Evolutionary conservation across 2,329 filamentous ascomycete species (phyloP).

Genomic region (Colletotrichum lindemuthianum): DNA sequence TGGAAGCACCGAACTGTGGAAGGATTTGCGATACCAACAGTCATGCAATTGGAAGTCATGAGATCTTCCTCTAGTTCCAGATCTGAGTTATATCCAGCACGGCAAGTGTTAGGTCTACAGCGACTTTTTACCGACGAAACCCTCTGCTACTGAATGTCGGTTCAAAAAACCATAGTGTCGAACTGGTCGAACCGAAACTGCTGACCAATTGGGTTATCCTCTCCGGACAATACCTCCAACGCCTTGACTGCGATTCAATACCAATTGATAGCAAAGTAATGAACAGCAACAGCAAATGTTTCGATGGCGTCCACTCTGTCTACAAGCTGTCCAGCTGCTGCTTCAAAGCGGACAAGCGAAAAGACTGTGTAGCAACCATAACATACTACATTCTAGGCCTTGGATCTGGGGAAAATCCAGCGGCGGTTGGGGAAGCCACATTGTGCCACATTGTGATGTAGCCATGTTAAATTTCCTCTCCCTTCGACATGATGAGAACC

Average conservation of each 20-base stretch:
- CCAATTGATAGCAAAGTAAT: slow-evolving; percentile 49
- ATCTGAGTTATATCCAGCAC: too few relatives aligned
- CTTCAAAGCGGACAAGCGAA: slow-evolving; percentile 50
- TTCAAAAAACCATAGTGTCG: too few relatives aligned
- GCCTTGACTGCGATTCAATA: slow-evolving; percentile 54
- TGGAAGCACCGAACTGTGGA: too few relatives aligned
- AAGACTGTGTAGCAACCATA: slow-evolving; percentile 50
- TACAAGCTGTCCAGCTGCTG: slow-evolving; percentile 46
- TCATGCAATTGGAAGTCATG: too few relatives aligned
- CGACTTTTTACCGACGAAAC: too few relatives aligned
- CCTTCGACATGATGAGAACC: too few relatives aligned
- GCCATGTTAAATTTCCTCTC: too few relatives aligned
- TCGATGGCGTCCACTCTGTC: slow-evolving; percentile 43
- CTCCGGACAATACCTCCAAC: slow-evolving; percentile 48
- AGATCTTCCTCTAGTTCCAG: too few relatives aligned
- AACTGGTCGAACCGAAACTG: too few relatives aligned
- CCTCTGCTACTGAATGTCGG: too few relatives aligned
- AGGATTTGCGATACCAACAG: too few relatives aligned
- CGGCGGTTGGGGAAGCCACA: slow-evolving; percentile 9
- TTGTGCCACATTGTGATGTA: background rate
- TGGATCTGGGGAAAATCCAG: rapidly evolving
- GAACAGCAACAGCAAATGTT: slow-evolving; percentile 42
- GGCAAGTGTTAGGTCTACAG: too few relatives aligned
- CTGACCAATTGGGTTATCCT: slow-evolving; percentile 46
- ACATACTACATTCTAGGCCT: slow-evolving; percentile 44